Evolutionary conservation across 768 basidiomycete genomes (phyloP), one percentile per base, ranked within the genome.

Genomic region (Leccinum obscurum): DNA sequence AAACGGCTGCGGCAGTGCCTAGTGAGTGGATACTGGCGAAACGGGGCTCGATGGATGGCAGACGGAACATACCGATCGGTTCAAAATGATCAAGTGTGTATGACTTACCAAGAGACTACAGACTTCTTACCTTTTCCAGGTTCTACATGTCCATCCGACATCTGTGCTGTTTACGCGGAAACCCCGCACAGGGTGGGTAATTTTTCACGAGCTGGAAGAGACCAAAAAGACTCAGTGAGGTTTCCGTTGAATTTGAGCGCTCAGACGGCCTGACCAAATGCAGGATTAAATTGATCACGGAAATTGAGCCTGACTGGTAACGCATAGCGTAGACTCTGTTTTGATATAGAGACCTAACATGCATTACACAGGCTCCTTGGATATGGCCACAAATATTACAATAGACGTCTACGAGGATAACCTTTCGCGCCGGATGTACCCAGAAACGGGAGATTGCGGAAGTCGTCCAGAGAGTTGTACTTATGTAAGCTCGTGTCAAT

Each of bases 191-290:
- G 92, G 92, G 7, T 98, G 94, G 93, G 92, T 99, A 4, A 80
- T 99, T 9, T 98, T 89, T 69, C 94, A 98, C 67, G 95, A 98
- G 72, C 87, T 97, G 78, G 89, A 98, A 68, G 96, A 98, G 74
- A 98, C 97, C 0, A 95, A 93, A 65, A 97, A 95, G 70, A 88
- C 87, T 46, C 95, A 92, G 92, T 92, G 66, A 67, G 90, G 72
- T 48, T 24, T 20, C 20, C 15, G 49, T 24, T 50, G 49, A 15
- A 22, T 50, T 22, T 22, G 22, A 15, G 22, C 24, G 26, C 15
- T 7, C 24, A 6, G n/a, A 8, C 48, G n/a, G 17, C 8, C 30
- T 54, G 28, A 56, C 26, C 14, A 13, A 10, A 37, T 15, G 4
- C 60, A 93, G 97, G 71, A 97, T 99, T 69, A 85, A 91, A 24